Conservation (phyloP, 345 rosid species). For the Cardamine occulta region DNA sequence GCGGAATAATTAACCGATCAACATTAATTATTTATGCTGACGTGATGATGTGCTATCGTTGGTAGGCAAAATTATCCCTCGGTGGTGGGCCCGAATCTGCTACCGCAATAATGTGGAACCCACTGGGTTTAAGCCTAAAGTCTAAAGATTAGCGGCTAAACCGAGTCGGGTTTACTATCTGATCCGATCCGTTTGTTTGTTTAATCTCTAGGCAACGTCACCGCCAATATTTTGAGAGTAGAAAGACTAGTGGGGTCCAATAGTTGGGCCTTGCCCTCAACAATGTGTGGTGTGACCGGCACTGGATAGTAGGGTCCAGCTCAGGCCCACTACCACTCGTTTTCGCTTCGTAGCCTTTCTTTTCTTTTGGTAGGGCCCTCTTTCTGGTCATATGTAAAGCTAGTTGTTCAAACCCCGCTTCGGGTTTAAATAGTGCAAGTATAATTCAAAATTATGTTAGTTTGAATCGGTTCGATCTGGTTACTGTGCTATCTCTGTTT, state of each 20-base stretch:
- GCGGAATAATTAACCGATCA: background rate
- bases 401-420: constrained; percentile 27
- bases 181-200: constrained; percentile 9
- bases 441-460: background rate
- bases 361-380: constrained; percentile 34
- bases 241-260: constrained; percentile 33
- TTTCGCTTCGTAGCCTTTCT: constrained; percentile 32
- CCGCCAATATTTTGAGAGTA: background rate
- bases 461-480: background rate
- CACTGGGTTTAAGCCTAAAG: background rate
- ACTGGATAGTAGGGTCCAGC: constrained; percentile 38
- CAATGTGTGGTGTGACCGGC: constrained; percentile 41
- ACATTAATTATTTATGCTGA: constrained; percentile 5
- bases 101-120: constrained; percentile 13
- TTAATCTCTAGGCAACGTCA: constrained; percentile 12
- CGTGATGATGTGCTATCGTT: constrained; percentile 1
- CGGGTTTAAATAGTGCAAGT: background rate
- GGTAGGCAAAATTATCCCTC: constrained; percentile 2
- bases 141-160: constrained; percentile 4
- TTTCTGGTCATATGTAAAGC: constrained; percentile 23
- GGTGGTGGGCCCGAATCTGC: constrained; percentile 9
- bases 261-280: constrained; percentile 31
- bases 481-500: background rate
- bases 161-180: constrained; percentile 4
- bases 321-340: constrained; percentile 28